These are phyloP conservation scores for Alternaria rosae DNA, from an alignment of 2,329 filamentous ascomycete species.

Conservation along the genomic window DNA sequence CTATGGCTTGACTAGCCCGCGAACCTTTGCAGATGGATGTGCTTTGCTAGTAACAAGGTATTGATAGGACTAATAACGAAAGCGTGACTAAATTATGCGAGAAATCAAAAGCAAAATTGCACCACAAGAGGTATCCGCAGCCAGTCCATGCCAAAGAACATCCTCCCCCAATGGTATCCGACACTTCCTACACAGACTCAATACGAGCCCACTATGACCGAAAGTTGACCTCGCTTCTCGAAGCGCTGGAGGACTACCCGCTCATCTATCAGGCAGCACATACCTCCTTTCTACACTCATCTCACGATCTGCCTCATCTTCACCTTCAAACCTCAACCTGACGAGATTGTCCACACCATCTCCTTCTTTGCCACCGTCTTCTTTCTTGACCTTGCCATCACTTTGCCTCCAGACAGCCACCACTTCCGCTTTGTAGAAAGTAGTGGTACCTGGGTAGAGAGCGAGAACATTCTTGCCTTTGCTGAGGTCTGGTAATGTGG, in stretches of 20 bases:
- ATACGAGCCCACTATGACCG: neutral
- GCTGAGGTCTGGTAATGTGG: constrained; percentile 51
- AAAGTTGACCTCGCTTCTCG: neutral
- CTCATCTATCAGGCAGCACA: constrained; percentile 51
- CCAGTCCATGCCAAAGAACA: neutral
- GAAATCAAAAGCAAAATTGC: neutral
- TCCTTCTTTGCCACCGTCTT: constrained; percentile 54
- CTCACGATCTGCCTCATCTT: constrained; percentile 54
- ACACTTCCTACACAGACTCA: neutral
- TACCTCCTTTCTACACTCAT: constrained; percentile 60
- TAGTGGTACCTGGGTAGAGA: constrained; percentile 61
- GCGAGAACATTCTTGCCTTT: constrained; percentile 57
- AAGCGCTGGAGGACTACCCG: neutral
- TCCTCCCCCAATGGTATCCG: neutral
- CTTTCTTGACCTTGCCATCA: constrained; percentile 43
- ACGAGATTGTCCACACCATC: constrained; percentile 52
- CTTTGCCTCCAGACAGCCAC: constrained; percentile 50
- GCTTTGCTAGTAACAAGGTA: neutral
- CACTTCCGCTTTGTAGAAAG: constrained; percentile 62
- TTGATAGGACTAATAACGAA: neutral
- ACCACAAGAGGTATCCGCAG: neutral
- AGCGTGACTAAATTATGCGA: neutral
- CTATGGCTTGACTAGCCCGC: neutral
- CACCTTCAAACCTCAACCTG: constrained; percentile 57
- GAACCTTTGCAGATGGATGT: neutral